phyloP scores from a whole-genome alignment of 495 filamentous ascomycete genomes.

The Cercophora newfieldiana region DNA sequence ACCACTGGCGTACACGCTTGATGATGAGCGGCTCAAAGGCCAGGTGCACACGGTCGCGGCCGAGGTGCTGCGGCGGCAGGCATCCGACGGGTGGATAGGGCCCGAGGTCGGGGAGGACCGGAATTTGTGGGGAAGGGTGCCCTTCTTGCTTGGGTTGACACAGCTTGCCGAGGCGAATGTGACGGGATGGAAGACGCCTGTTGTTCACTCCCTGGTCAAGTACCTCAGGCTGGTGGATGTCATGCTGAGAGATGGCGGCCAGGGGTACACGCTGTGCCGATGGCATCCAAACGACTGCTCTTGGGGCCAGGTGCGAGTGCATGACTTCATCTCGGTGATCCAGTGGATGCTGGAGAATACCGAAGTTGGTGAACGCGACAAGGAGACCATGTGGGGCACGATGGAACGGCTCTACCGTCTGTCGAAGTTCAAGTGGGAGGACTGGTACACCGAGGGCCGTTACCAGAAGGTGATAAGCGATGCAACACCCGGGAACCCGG shows the following conservation, averaged over 20 bases:
- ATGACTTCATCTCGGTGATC: slow-evolving; percentile 32
- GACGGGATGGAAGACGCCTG: slow-evolving; percentile 30
- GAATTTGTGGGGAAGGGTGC: slow-evolving; percentile 55
- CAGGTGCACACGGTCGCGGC: slow-evolving; percentile 52
- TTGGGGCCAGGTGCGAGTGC: slow-evolving; percentile 26
- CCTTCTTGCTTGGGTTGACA: slow-evolving; percentile 42
- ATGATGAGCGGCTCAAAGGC: slow-evolving; percentile 53
- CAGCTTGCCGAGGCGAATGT: slow-evolving; percentile 50
- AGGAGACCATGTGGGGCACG: slow-evolving; percentile 30
- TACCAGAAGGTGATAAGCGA: slow-evolving; percentile 21
- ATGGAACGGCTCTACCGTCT: slow-evolving; percentile 26
- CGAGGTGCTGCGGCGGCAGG: slow-evolving; percentile 52
- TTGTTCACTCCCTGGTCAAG: slow-evolving; percentile 38
- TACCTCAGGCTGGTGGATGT: slow-evolving; percentile 41
- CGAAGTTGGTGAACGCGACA: slow-evolving; percentile 1
- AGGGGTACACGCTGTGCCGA: slow-evolving; percentile 17
- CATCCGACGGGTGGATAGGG: slow-evolving; percentile 61
- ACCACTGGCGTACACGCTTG: slow-evolving; percentile 57
- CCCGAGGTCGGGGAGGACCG: slow-evolving; percentile 49
- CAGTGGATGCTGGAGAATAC: slow-evolving; percentile 55
- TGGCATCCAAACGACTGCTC: slow-evolving; percentile 16
- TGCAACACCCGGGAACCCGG: slow-evolving; percentile 5
- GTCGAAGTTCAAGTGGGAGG: slow-evolving; percentile 20
- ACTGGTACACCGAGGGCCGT: slow-evolving; percentile 14
- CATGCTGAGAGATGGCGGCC: slow-evolving; percentile 37